Conservation (phyloP, 1,139 yeast species). For the Geotrichum carabidarum region DNA sequence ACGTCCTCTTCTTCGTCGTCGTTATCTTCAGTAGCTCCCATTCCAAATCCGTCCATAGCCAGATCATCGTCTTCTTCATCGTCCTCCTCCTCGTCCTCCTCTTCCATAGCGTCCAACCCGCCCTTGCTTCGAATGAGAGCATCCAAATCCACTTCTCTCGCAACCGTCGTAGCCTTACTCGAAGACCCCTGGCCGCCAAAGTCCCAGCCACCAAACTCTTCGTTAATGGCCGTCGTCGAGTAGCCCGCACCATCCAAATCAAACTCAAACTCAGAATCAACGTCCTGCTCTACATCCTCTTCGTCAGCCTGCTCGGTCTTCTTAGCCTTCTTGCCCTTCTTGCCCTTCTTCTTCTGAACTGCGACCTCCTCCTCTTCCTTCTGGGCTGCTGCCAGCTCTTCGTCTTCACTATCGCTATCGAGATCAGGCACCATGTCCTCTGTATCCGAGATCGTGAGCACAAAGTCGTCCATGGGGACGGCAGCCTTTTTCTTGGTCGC, state of each 20-base stretch:
- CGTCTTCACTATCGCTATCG: conserved; percentile 43
- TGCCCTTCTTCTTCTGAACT: conserved; percentile 27
- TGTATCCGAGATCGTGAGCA: conserved; percentile 61
- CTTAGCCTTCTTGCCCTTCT: conserved; percentile 33
- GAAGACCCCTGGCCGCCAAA: conserved; percentile 47
- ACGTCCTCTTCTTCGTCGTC: conserved; percentile 29
- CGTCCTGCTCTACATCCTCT: conserved; percentile 41
- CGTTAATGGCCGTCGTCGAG: conserved; percentile 33
- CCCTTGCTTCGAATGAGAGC: conserved; percentile 65
- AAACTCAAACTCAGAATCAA: conserved; percentile 69
- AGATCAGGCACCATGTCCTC: conserved; percentile 49
- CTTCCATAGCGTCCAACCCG: conserved; percentile 42
- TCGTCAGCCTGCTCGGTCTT: conserved; percentile 28
- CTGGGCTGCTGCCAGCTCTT: conserved; percentile 25
- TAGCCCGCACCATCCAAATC: conserved; percentile 59
- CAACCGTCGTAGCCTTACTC: conserved; percentile 33
- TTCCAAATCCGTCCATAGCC: conserved; percentile 70
- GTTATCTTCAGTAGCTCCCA: conserved; percentile 48
- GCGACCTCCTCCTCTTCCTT: conserved; percentile 26
- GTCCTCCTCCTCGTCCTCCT: conserved; percentile 38
- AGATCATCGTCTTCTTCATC: conserved; percentile 49
- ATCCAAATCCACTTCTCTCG: conserved; percentile 71
- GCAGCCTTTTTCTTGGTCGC: not conserved
- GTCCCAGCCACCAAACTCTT: conserved; percentile 74
- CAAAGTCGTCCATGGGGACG: conserved; percentile 42